Evolutionary conservation across 257 asterid species (phyloP).

Genomic region (Jacaranda mimosifolia): DNA sequence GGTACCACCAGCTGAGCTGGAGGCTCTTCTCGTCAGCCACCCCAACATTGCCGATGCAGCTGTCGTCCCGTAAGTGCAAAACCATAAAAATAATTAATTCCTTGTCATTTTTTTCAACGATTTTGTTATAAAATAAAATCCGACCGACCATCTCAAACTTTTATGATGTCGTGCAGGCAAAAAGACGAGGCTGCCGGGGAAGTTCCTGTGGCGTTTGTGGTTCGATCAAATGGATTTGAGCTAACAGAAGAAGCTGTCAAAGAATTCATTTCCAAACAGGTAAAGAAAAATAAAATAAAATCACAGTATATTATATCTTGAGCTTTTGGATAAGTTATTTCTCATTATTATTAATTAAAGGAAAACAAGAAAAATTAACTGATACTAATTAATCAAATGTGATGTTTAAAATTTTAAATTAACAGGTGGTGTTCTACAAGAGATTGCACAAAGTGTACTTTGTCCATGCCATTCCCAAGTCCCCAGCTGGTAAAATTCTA

Average conservation of each 20-base stretch:
- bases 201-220: constrained; percentile 94
- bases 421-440: constrained; percentile 92
- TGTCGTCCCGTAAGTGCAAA: constrained; percentile 79
- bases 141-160: no score
- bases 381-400: not conserved
- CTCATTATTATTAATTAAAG: no score
- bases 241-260: constrained; percentile 78
- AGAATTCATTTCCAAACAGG: constrained; percentile 85
- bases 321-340: no score
- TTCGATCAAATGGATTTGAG: constrained; percentile 58
- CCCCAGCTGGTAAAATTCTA: constrained; percentile 85
- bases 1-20: constrained; percentile 97
- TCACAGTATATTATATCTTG: no score
- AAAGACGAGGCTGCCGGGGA: constrained; percentile 85
- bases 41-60: constrained; percentile 83
- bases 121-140: not conserved
- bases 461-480: constrained; percentile 77
- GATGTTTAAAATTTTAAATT: not conserved
- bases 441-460: constrained; percentile 86
- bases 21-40: constrained; percentile 82
- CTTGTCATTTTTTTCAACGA: not conserved
- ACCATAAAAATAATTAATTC: not conserved
- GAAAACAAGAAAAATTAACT: no score
- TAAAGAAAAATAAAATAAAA: not conserved
- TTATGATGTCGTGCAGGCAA: constrained; percentile 53